Base-by-base conservation (phyloP, 768 basidiomycete genomes). In the Lepiota brunneoincarnata region DNA sequence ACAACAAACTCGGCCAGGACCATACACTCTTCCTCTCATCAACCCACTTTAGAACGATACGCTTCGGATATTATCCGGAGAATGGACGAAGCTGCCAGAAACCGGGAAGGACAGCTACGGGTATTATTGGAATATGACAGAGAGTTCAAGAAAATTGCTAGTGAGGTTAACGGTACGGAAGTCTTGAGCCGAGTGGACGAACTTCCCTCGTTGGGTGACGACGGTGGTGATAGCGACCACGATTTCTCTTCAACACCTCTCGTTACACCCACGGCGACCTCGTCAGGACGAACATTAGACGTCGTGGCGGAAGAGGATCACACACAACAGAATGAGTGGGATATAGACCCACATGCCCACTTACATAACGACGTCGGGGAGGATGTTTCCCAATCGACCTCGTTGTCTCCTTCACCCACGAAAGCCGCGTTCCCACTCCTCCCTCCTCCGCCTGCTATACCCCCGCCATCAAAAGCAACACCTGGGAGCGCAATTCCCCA, bases 41-140 rank as follows among this genome's bases (percentile, higher is more conserved):
- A 75, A 50, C 74, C 75, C 37, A 65, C 72, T 41, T 70, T 94
- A 56, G 92, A 95, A 69, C 74, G 69, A 38, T 73, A 90, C 39
- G 87, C 92, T 5, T 83, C 86, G 15, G 82, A 88, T 59, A 76
- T 91, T 57, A 89, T 95, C 61, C 80, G 90, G 35, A 78, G 80
- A 34, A 78, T 93, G 56, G 87, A 92, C 67, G 86, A 88, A 52
- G 80, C 84, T 11, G 80, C 82, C 34, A 82, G 84, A 43, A 86
- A 91, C 61, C 81, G 92, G 53, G 92, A 94, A 66, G 79, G 76
- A 2, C 92, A 94, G 69, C 81, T 91, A 3, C 85, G 92, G 48
- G 89, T 85, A 63, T 69, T 94, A 49, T 71, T 86, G 34, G 88
- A 85, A 58, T 87, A 79, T 64, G 91, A 93, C 63, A 80, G 90